phyloP scores from a whole-genome alignment of 768 basidiomycete species.

The Kwoniella bestiolae region DNA sequence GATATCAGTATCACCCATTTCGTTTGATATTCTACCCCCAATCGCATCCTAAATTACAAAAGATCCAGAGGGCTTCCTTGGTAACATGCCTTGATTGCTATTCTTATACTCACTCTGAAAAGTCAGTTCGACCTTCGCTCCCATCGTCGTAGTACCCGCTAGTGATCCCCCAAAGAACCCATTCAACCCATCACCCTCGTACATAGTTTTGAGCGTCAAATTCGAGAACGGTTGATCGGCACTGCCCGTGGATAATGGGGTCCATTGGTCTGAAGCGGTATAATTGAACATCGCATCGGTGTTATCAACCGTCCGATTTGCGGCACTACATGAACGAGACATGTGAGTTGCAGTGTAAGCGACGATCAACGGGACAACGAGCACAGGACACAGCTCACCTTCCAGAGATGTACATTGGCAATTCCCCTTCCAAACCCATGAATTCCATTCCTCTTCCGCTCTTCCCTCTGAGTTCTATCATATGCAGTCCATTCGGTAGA shows the following conservation, averaged over 20 bases:
- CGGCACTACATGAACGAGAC: neutral
- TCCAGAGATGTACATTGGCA: slow-evolving; percentile 4
- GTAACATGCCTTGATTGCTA: too few species aligned
- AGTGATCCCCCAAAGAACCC: slow-evolving; percentile 13
- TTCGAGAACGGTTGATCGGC: slow-evolving; percentile 1
- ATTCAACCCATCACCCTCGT: neutral
- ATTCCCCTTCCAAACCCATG: slow-evolving; percentile 21
- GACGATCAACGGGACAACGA: neutral
- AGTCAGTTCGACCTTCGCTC: slow-evolving; percentile 13
- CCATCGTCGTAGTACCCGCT: slow-evolving; percentile 13
- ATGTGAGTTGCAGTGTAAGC: neutral
- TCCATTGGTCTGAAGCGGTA: slow-evolving; percentile 18
- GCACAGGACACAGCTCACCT: slow-evolving; percentile 7
- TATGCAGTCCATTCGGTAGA: slow-evolving; percentile 23
- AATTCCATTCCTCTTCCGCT: slow-evolving; percentile 15
- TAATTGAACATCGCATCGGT: slow-evolving; percentile 18
- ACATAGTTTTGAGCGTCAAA: slow-evolving; percentile 18
- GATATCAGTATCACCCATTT: slow-evolving; percentile 2
- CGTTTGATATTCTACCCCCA: neutral
- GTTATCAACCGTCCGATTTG: slow-evolving; percentile 25
- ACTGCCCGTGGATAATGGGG: slow-evolving; percentile 2
- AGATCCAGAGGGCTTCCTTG: too few species aligned
- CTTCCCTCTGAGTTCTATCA: slow-evolving; percentile 1
- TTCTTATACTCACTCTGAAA: slow-evolving; percentile 26
- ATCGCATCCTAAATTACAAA: too few species aligned